Evolutionary conservation across 176 grass and related monocot genomes (phyloP).

Genomic region (Carex cristatella): DNA sequence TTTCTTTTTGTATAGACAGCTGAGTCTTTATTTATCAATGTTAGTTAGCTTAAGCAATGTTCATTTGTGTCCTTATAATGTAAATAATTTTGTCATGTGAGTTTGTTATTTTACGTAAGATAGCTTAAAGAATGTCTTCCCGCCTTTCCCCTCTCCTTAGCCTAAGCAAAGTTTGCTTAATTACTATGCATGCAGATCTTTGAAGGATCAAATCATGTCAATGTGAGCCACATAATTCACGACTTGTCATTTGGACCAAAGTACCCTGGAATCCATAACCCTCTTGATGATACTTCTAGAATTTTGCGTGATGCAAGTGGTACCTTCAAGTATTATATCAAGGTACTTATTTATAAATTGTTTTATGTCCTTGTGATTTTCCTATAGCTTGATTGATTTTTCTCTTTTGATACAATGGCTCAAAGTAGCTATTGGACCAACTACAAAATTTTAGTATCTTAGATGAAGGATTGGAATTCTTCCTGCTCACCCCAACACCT

Average conservation of each 20-base stretch:
- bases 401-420: neutral
- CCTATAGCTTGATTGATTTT: neutral
- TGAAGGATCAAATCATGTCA: conserved; percentile 83
- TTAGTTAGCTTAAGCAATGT: neutral
- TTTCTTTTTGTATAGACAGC: neutral
- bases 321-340: conserved; percentile 98
- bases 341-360: conserved; percentile 41
- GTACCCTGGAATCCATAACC: conserved; percentile 94
- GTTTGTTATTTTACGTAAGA: neutral
- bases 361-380: neutral
- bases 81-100: neutral
- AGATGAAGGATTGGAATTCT: neutral
- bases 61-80: neutral
- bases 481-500: no score
- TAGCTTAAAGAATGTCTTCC: neutral
- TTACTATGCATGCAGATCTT: conserved; percentile 64
- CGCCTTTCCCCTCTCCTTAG: neutral
- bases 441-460: neutral
- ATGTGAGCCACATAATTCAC: conserved; percentile 91
- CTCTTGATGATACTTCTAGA: conserved; percentile 77
- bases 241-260: conserved; percentile 90
- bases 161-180: neutral
- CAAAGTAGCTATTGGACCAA: neutral
- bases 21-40: neutral
- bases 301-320: conserved; percentile 86